These are phyloP conservation scores for Xylaria telfairii DNA, from an alignment of 495 filamentous ascomycete species.

Conservation along the genomic window DNA sequence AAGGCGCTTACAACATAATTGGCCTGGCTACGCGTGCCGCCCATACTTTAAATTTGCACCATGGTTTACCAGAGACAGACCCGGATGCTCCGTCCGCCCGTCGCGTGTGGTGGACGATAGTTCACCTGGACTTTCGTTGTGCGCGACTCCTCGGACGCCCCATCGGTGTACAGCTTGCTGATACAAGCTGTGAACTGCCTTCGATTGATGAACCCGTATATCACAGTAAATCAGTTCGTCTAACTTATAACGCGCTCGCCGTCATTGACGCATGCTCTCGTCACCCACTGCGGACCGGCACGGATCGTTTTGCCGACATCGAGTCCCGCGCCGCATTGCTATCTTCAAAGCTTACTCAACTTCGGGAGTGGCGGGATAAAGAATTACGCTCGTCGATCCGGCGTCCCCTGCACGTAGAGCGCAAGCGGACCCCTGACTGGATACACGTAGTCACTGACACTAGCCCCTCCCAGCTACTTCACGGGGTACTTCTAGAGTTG, in stretches of 20 bases:
- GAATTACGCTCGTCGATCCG: conserved; percentile 21
- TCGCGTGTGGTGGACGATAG: conserved; percentile 43
- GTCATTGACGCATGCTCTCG: conserved; percentile 32
- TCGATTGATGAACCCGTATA: conserved; percentile 14
- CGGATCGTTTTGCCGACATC: conserved; percentile 21
- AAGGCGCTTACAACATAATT: conserved; percentile 44
- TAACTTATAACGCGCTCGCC: conserved; percentile 34
- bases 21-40: conserved; percentile 41
- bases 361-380: conserved; percentile 28
- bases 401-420: conserved; percentile 24
- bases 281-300: conserved; percentile 3
- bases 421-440: conserved; percentile 12
- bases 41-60: conserved; percentile 37
- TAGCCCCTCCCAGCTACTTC: conserved; percentile 25
- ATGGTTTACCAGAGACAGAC: conserved; percentile 20
- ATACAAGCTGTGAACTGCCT: conserved; percentile 20
- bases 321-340: conserved; percentile 23
- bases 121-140: conserved; percentile 45
- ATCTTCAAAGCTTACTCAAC: conserved; percentile 5
- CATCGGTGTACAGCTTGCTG: conserved; percentile 29
- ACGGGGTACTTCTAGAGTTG: conserved; percentile 20
- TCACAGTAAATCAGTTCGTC: conserved; percentile 34
- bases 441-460: conserved; percentile 22
- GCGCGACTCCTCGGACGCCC: conserved; percentile 41
- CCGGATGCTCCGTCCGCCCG: conserved; percentile 23